Percentiles rank a stretch among this genome's conserved stretches.
phyloP scores from a whole-genome alignment of 306 rosid species.

The Acacia melanoxylon region DNA sequence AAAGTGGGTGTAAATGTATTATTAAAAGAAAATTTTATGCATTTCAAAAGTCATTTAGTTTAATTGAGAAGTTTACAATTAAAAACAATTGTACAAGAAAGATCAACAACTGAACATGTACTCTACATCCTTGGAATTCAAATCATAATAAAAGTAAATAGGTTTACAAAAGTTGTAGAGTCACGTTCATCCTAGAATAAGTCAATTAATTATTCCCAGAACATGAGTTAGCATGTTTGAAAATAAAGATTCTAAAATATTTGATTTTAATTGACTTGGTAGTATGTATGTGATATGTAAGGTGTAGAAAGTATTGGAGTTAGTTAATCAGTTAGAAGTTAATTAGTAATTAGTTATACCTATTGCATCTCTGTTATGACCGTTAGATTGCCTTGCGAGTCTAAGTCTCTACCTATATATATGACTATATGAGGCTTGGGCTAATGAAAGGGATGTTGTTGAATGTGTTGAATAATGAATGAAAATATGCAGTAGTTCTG shows the following conservation, averaged over 20 bases:
- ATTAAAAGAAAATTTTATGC: neutral
- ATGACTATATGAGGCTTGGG: too few species aligned
- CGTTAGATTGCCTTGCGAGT: too few species aligned
- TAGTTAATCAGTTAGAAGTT: too few species aligned
- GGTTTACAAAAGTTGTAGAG: slow-evolving; percentile 1
- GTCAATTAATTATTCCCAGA: neutral
- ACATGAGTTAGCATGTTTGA: neutral
- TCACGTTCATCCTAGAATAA: slow-evolving; percentile 1
- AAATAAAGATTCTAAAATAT: slow-evolving; percentile 8
- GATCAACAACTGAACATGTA: slow-evolving; percentile 10
- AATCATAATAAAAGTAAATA: neutral
- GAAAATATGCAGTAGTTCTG: too few species aligned
- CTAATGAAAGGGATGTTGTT: too few species aligned
- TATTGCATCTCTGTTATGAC: too few species aligned
- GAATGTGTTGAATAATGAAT: too few species aligned
- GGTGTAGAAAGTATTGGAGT: too few species aligned
- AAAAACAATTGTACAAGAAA: slow-evolving; percentile 20
- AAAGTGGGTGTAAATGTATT: neutral
- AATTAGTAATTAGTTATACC: too few species aligned
- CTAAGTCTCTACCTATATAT: too few species aligned
- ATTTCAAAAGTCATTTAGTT: neutral
- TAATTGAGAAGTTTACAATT: slow-evolving; percentile 26
- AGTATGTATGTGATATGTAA: neutral
- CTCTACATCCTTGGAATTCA: slow-evolving; percentile 17
- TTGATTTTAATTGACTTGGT: neutral